These are phyloP conservation scores for Entomortierella parvispora DNA, from an alignment of 192 early-diverging fungal species.

Conservation along the genomic window DNA sequence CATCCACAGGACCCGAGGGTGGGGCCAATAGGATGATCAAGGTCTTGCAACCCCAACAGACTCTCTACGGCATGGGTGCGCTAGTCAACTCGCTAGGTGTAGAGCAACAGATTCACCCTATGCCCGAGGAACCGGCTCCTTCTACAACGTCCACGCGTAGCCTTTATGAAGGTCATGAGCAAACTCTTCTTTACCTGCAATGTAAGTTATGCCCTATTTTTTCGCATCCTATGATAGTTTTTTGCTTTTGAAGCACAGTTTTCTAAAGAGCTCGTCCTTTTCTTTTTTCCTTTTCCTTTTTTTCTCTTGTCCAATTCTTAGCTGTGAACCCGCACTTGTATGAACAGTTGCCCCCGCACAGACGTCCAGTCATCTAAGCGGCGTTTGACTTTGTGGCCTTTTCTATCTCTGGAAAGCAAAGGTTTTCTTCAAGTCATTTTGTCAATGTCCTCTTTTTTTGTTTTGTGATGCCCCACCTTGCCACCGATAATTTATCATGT, in stretches of 20 bases:
- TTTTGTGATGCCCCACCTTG: too few species aligned
- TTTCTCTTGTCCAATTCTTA: not conserved
- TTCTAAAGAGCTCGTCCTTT: not conserved
- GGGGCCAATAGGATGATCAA: conserved; percentile 7
- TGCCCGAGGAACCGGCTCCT: not conserved
- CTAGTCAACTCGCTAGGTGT: conserved; percentile 38
- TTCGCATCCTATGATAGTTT: not conserved
- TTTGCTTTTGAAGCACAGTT: not conserved
- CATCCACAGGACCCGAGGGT: not conserved
- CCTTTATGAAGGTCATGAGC: conserved; percentile 10
- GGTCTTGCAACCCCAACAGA: conserved; percentile 26
- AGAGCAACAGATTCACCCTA: conserved; percentile 34
- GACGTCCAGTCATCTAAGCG: conserved; percentile 30
- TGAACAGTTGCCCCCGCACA: conserved; percentile 25
- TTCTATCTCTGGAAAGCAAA: not conserved
- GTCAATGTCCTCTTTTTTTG: too few species aligned
- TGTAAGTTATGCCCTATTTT: conserved; percentile 22
- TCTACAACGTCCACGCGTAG: not conserved
- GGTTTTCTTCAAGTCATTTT: too few species aligned
- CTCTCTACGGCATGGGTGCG: conserved; percentile 44
- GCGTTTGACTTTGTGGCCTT: not conserved
- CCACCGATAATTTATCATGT: too few species aligned
- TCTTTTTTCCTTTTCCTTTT: not conserved
- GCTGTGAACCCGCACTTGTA: conserved; percentile 45
- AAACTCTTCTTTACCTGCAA: conserved; percentile 24